Evolutionary conservation across 768 basidiomycete species (phyloP).

Genomic region (Guyanaporus albipodus): DNA sequence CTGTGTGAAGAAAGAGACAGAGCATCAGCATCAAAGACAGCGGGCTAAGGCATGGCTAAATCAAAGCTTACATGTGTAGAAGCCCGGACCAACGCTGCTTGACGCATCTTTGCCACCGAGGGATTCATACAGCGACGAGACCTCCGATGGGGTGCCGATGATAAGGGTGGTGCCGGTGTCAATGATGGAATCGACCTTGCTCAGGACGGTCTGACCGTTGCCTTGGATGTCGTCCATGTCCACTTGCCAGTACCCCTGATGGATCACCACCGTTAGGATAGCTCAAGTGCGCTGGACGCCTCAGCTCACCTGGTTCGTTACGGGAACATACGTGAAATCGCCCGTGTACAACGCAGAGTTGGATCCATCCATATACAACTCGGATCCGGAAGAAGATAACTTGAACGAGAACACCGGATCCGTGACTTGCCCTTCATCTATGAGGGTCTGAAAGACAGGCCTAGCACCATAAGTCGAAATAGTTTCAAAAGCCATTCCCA

Average conservation of each 20-base stretch:
- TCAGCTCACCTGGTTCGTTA: constrained; percentile 21
- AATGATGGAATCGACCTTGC: constrained; percentile 7
- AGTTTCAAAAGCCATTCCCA: constrained; percentile 33
- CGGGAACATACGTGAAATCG: constrained; percentile 30
- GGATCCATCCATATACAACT: constrained; percentile 41
- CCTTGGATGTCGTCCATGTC: constrained; percentile 4
- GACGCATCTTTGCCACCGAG: constrained; percentile 13
- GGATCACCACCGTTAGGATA: constrained; percentile 1
- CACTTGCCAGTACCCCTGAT: constrained; percentile 15
- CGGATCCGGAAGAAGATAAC: constrained; percentile 21
- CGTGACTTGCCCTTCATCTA: constrained; percentile 12
- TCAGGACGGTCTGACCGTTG: constrained; percentile 1
- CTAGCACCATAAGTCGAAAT: constrained; percentile 24
- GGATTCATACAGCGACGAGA: neutral
- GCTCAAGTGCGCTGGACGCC: no score
- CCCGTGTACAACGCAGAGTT: constrained; percentile 38
- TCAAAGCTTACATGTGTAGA: constrained; percentile 28
- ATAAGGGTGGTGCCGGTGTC: constrained; percentile 22
- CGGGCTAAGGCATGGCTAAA: no score
- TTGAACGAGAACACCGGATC: constrained; percentile 28
- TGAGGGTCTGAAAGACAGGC: constrained; percentile 30
- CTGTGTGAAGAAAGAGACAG: neutral
- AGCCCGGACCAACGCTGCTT: constrained; percentile 21
- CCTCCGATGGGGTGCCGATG: constrained; percentile 1
- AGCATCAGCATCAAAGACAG: no score